Conservation (phyloP, 163 green algal genomes). For the Prototheca cutis region DNA sequence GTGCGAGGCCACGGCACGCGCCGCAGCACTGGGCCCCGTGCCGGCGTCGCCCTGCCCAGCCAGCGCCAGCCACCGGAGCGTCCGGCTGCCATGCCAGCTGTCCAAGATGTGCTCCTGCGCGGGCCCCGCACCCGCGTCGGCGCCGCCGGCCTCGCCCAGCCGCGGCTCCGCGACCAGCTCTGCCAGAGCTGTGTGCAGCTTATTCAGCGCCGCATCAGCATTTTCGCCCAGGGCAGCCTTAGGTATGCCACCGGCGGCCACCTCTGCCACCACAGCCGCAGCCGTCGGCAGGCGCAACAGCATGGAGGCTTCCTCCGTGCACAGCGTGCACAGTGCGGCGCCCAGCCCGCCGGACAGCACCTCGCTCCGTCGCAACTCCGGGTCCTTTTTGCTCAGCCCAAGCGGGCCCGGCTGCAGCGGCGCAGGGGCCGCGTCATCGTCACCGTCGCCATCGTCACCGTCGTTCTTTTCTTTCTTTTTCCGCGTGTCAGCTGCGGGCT, state of each 20-base stretch:
- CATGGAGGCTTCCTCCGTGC: slow-evolving; percentile 14
- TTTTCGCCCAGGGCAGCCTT: slow-evolving; percentile 28
- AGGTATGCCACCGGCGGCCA: slow-evolving; percentile 48
- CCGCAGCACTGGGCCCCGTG: slow-evolving; percentile 8
- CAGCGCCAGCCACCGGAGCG: slow-evolving; percentile 43
- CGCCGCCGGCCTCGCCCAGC: not conserved
- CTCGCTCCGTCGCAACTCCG: slow-evolving; percentile 39
- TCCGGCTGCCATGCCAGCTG: slow-evolving; percentile 33
- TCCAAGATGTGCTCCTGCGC: slow-evolving; percentile 25
- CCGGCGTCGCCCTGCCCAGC: slow-evolving; percentile 10
- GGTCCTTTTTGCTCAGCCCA: slow-evolving; percentile 65
- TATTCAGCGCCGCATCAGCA: slow-evolving; percentile 15
- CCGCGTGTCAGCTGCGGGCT: slow-evolving; percentile 7
- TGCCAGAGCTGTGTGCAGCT: slow-evolving; percentile 16
- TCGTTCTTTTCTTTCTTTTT: slow-evolving; percentile 13
- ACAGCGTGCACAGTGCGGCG: slow-evolving; percentile 22
- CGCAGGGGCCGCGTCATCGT: not conserved
- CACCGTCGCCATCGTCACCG: slow-evolving; percentile 5
- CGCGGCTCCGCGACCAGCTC: slow-evolving; percentile 8
- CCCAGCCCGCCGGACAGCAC: slow-evolving; percentile 48
- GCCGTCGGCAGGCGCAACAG: slow-evolving; percentile 39
- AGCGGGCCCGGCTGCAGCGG: slow-evolving; percentile 11
- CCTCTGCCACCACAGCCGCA: slow-evolving; percentile 56
- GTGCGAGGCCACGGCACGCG: slow-evolving; percentile 22
- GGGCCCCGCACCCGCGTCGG: not conserved